Conservation (phyloP, 805 yeast genomes). For the Monosporozyma siamensis region DNA sequence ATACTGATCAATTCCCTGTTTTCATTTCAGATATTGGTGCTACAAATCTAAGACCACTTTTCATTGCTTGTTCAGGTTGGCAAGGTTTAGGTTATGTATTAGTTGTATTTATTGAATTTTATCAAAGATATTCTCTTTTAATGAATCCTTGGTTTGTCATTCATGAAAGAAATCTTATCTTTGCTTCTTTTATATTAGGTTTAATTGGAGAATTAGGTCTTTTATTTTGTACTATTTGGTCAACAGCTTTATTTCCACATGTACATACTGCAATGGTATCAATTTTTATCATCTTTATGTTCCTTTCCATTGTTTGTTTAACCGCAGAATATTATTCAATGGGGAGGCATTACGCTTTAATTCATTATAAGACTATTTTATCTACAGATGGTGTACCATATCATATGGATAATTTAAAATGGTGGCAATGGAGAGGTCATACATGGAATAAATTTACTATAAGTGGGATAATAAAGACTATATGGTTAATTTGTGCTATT, state of each 20-base stretch:
- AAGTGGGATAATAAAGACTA: constrained; percentile 43
- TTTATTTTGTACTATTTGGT: constrained; percentile 61
- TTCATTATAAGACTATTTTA: constrained; percentile 27
- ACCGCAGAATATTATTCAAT: constrained; percentile 38
- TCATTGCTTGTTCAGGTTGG: constrained; percentile 65
- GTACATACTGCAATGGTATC: constrained; percentile 61
- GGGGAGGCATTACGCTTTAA: constrained; percentile 35
- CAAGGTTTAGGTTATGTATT: constrained; percentile 70
- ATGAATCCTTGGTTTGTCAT: constrained; percentile 35
- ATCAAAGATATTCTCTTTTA: constrained; percentile 37
- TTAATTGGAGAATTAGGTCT: constrained; percentile 62
- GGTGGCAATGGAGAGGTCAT: constrained; percentile 29
- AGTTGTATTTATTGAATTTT: constrained; percentile 52
- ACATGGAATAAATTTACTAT: constrained; percentile 37
- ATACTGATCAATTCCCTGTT: constrained; percentile 39
- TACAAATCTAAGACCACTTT: constrained; percentile 73
- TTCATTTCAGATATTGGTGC: constrained; percentile 87
- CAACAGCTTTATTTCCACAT: constrained; percentile 44
- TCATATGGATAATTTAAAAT: constrained; percentile 10
- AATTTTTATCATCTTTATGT: constrained; percentile 58
- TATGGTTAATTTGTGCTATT: constrained; percentile 61
- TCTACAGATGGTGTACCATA: no score
- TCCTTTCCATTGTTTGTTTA: constrained; percentile 40
- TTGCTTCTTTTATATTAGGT: constrained; percentile 37
- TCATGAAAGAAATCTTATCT: constrained; percentile 34